Conservation (phyloP, 2,329 filamentous ascomycete species). For the Trichoderma pleuroti region DNA sequence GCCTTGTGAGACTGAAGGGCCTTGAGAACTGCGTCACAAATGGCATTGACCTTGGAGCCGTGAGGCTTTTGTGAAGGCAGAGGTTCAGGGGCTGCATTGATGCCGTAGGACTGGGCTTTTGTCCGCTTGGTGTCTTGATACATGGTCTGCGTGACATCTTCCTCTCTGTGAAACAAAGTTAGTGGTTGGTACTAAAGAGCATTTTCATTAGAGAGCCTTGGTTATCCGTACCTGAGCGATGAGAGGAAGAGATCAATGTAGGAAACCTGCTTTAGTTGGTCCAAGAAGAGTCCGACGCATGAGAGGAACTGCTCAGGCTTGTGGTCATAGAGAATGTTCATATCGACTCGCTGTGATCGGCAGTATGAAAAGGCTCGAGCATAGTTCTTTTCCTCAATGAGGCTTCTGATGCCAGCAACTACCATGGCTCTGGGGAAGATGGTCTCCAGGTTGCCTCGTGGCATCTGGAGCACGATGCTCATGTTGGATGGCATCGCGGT, state of each 20-base stretch:
- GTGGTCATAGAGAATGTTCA: slow-evolving; percentile 96
- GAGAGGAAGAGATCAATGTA: slow-evolving; percentile 91
- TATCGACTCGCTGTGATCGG: slow-evolving; percentile 88
- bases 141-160: slow-evolving; percentile 90
- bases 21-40: slow-evolving; percentile 80
- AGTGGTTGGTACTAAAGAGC: slow-evolving; percentile 28
- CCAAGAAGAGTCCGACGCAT: slow-evolving; percentile 71
- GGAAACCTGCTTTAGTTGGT: slow-evolving; percentile 76
- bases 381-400: slow-evolving; percentile 79
- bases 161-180: slow-evolving; percentile 54
- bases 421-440: slow-evolving; percentile 92
- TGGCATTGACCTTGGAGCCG: slow-evolving; percentile 70
- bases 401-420: slow-evolving; percentile 78
- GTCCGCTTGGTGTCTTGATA: slow-evolving; percentile 76
- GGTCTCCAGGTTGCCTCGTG: slow-evolving; percentile 90
- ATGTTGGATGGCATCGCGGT: slow-evolving; percentile 87
- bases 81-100: slow-evolving; percentile 18
- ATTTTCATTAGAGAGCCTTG: not conserved
- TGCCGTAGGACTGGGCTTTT: slow-evolving; percentile 23
- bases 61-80: slow-evolving; percentile 22
- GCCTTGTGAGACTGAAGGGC: slow-evolving; percentile 59
- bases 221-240: slow-evolving; percentile 61
- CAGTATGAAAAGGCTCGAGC: slow-evolving; percentile 81
- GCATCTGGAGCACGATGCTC: slow-evolving; percentile 88
- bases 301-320: slow-evolving; percentile 80